Base-by-base conservation (phyloP, 129 eudicot species). In the Heracleum sosnowskyi region DNA sequence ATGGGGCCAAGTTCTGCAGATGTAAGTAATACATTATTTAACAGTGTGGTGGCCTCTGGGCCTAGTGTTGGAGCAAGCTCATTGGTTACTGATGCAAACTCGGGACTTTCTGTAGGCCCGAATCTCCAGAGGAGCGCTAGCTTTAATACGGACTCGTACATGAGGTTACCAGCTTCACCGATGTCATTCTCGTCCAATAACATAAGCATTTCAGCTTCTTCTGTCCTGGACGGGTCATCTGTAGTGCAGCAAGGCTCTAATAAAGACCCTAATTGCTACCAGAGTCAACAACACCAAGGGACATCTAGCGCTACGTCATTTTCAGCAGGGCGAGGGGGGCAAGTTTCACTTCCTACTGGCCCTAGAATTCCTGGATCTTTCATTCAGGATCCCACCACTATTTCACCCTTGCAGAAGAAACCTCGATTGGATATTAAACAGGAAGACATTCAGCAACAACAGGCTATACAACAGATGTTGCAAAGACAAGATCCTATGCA, bases 61-160 rank as follows among this genome's bases (percentile, higher is more conserved):
- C 89, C 91, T n/a, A 92, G 96, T 87, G 84, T 90, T 77, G 96
- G 97, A 64, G 97, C 97, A 47, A 96, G 97, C 83, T 96, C 99
- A 75, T 81, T 92, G 80, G 97, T 96, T 5, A 92, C 99, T 78
- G 97, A 92, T 90, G 97, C 99, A 78, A 92, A 91, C 77, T 95
- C 98, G 3, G 97, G 88, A 29, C 90, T 95, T 81, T 95, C 96
- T 49, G 98, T 93, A 33, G 98, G 97, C 49, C 96, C 91, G 11
- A 91, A 83, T 76, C 85, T 96, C 11, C 99, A 96, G 78, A 87
- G 97, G 90, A 89, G 93, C 73, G 91, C 97, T 24, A 96, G 99
- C 84, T 82, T 94, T 37, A 96, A 96, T 78, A 89, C 82, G 3
- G 99, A 96, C 33, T 96, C 97, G 7, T 89, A 92, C 78, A 83